Conservation (phyloP, 2,329 filamentous ascomycete species). For the Trichoderma hamatum region DNA sequence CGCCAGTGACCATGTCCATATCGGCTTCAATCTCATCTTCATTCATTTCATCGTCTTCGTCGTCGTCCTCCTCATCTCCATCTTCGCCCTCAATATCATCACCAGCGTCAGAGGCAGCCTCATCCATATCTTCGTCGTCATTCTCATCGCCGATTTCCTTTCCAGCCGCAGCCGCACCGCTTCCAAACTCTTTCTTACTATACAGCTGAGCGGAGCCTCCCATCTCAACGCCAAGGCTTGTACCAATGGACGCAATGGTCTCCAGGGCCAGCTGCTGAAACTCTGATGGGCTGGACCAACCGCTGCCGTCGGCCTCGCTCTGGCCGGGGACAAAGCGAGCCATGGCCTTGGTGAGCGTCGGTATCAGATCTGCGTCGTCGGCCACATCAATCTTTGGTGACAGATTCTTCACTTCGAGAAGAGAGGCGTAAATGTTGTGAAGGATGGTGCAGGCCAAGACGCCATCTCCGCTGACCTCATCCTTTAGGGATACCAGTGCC, state of each 20-base stretch:
- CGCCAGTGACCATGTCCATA: constrained; percentile 65
- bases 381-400: constrained; percentile 34
- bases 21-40: constrained; percentile 63
- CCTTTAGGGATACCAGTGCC: constrained; percentile 52
- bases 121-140: constrained; percentile 44
- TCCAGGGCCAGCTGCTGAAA: constrained; percentile 61
- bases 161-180: constrained; percentile 37
- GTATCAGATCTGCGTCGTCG: constrained; percentile 42
- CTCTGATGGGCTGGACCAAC: constrained; percentile 48
- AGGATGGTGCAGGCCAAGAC: constrained; percentile 63
- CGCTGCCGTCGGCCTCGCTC: constrained; percentile 38
- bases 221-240: constrained; percentile 56
- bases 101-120: constrained; percentile 35
- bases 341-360: constrained; percentile 42
- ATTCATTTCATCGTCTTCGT: constrained; percentile 57
- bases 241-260: constrained; percentile 66
- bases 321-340: constrained; percentile 35
- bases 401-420: constrained; percentile 32
- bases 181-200: constrained; percentile 44
- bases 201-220: constrained; percentile 37
- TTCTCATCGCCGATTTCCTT: constrained; percentile 41
- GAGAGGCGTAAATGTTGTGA: constrained; percentile 62
- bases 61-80: constrained; percentile 43
- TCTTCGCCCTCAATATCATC: constrained; percentile 43
- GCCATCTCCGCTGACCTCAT: constrained; percentile 51